A percentile compares a stretch with the other conserved stretches of the same genome.
Conservation (phyloP, 108 stramenopile species). For the Nitzschia sp. region DNA sequence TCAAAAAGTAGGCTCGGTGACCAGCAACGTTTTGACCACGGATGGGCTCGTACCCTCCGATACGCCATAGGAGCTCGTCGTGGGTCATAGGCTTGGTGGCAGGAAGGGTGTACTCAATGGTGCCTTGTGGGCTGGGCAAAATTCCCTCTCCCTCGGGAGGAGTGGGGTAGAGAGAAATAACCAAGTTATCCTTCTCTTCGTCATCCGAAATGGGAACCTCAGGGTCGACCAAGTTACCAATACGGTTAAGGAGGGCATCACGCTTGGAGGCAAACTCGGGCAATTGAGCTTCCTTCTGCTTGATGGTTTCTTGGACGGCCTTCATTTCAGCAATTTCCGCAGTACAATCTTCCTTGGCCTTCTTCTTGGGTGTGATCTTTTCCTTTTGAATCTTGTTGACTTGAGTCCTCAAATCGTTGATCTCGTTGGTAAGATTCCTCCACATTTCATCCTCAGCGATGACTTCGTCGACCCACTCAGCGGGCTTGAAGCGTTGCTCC, state of each 20-base stretch:
- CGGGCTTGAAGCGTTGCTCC: slow-evolving; percentile 83
- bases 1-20: slow-evolving; percentile 97
- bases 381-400: slow-evolving; percentile 90
- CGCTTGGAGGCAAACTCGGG: slow-evolving; percentile 58
- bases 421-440: slow-evolving; percentile 75
- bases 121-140: slow-evolving; percentile 59
- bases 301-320: slow-evolving; percentile 74
- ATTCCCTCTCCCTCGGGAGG: slow-evolving; percentile 72
- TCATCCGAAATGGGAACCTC: slow-evolving; percentile 92
- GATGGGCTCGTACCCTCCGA: slow-evolving; percentile 97
- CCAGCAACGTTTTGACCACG: slow-evolving; percentile 94
- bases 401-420: slow-evolving; percentile 75
- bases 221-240: slow-evolving; percentile 97
- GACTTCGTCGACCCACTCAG: slow-evolving; percentile 88
- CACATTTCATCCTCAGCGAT: slow-evolving; percentile 89
- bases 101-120: slow-evolving; percentile 72
- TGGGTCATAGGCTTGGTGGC: slow-evolving; percentile 87
- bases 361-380: slow-evolving; percentile 91
- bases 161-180: slow-evolving; percentile 69
- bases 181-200: slow-evolving; percentile 94
- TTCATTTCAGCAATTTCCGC: slow-evolving; percentile 87
- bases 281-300: slow-evolving; percentile 62
- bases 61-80: slow-evolving; percentile 95
- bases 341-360: slow-evolving; percentile 85
- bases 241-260: slow-evolving; percentile 74